phyloP scores from a whole-genome alignment of 352 stramenopile genomes.

The Thraustochytrium sp. region DNA sequence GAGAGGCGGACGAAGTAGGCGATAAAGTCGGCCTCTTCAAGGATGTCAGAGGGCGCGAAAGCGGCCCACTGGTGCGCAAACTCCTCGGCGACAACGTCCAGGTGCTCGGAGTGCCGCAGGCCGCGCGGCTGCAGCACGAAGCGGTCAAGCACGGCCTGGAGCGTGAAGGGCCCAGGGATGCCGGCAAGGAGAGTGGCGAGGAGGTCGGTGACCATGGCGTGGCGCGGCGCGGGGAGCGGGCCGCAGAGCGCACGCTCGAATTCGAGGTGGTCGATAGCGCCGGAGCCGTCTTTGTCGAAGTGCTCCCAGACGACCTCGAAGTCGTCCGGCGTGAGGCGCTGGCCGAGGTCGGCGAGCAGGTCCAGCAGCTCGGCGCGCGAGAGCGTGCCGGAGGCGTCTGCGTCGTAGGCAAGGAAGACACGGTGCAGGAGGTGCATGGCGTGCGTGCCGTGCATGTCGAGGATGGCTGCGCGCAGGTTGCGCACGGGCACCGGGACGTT shows the following conservation, averaged over 20 bases:
- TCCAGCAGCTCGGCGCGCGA: conserved; percentile 1
- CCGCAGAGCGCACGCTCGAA: not conserved
- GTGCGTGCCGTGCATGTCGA: not conserved
- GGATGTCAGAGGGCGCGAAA: not conserved
- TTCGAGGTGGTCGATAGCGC: not conserved
- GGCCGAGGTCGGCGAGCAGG: not conserved
- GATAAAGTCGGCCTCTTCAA: not conserved
- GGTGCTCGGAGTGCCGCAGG: not conserved
- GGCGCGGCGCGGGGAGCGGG: not conserved
- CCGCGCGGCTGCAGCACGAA: not conserved
- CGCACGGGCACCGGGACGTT: conserved; percentile 16
- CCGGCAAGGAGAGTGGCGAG: not conserved
- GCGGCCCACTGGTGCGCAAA: conserved; percentile 20
- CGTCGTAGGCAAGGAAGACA: conserved; percentile 13
- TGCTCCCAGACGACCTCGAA: conserved; percentile 5
- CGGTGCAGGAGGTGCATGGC: conserved; percentile 3
- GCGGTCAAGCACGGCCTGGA: not conserved
- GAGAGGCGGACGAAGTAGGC: not conserved
- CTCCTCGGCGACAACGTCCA: not conserved
- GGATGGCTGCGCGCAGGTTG: not conserved
- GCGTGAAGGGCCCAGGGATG: conserved; percentile 48
- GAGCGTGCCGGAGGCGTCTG: not conserved
- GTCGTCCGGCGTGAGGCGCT: not conserved
- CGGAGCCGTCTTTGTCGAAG: conserved; percentile 14
- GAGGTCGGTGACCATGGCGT: not conserved